phyloP scores from a whole-genome alignment of 2,329 filamentous ascomycete genomes.

The Capronia americana region DNA sequence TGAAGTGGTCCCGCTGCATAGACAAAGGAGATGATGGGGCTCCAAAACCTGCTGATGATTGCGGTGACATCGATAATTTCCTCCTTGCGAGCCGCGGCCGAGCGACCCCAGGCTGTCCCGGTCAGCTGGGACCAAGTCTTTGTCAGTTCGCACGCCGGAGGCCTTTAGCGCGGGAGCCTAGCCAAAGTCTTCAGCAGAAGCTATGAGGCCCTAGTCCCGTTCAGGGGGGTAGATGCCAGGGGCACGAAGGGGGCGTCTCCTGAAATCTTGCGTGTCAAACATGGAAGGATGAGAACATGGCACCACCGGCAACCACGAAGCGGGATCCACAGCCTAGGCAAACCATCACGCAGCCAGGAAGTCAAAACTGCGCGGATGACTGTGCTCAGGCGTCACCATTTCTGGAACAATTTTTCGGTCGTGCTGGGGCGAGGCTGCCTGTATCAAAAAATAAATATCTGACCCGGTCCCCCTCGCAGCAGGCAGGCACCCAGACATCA shows the following conservation, averaged over 20 bases:
- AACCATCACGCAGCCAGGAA: constrained; percentile 16
- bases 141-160: constrained; percentile 27
- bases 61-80: constrained; percentile 22
- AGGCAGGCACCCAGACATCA: constrained; percentile 18
- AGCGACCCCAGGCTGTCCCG: constrained; percentile 34
- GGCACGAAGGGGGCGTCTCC: constrained; percentile 20
- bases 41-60: constrained; percentile 13
- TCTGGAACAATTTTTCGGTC: constrained; percentile 37
- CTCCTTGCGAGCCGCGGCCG: constrained; percentile 20
- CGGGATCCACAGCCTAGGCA: constrained; percentile 29
- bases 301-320: constrained; percentile 26
- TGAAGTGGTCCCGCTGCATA: constrained; percentile 6
- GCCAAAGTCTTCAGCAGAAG: constrained; percentile 12
- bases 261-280: constrained; percentile 28
- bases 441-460: constrained; percentile 36
- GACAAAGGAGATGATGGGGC: constrained; percentile 16
- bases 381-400: constrained; percentile 35
- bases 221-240: constrained; percentile 32
- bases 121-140: constrained; percentile 34
- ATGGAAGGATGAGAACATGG: constrained; percentile 13
- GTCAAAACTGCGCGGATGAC: constrained; percentile 30
- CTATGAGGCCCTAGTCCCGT: constrained; percentile 17
- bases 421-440: constrained; percentile 27
- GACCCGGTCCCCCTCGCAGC: constrained; percentile 19
- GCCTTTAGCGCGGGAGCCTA: constrained; percentile 27